phyloP scores from a whole-genome alignment of 2,329 filamentous ascomycete genomes.

The Talaromyces piceae region DNA sequence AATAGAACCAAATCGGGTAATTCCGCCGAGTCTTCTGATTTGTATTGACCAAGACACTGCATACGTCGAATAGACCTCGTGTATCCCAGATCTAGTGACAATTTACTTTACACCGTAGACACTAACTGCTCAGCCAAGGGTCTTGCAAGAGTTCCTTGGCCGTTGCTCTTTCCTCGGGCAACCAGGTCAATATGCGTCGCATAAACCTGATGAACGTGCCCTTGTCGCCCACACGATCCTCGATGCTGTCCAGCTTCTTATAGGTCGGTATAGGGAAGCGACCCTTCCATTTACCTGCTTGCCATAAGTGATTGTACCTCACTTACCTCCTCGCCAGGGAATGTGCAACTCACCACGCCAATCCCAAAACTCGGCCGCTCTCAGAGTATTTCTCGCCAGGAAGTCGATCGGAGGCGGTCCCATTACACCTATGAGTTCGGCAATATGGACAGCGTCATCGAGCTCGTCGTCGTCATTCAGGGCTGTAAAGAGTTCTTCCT shows the following conservation, averaged over 20 bases:
- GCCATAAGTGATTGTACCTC: not conserved
- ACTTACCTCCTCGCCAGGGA: not conserved
- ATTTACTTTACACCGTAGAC: too few relatives aligned
- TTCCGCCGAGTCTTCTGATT: too few relatives aligned
- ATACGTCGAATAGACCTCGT: too few relatives aligned
- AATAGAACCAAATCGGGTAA: too few relatives aligned
- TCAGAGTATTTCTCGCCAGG: not conserved
- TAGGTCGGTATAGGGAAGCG: not conserved
- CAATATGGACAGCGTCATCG: conserved; percentile 1
- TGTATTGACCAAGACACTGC: too few relatives aligned
- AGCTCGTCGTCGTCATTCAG: conserved; percentile 1
- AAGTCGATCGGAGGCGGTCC: conserved; percentile 4
- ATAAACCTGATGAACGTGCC: not conserved
- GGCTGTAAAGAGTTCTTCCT: not conserved
- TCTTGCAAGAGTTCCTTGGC: conserved; percentile 5
- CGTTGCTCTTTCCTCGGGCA: conserved; percentile 3
- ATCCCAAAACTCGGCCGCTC: conserved; percentile 3
- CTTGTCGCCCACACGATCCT: not conserved
- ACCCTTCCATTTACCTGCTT: not conserved
- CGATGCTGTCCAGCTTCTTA: not conserved
- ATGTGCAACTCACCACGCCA: not conserved
- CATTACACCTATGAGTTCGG: conserved; percentile 1
- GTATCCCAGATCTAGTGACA: too few relatives aligned
- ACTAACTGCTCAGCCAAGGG: conserved; percentile 26
- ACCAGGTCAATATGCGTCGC: not conserved